Evolutionary conservation across 805 yeast species (phyloP), one percentile per base, ranked within the genome.

Genomic region (Scheffersomyces coipomensis): DNA sequence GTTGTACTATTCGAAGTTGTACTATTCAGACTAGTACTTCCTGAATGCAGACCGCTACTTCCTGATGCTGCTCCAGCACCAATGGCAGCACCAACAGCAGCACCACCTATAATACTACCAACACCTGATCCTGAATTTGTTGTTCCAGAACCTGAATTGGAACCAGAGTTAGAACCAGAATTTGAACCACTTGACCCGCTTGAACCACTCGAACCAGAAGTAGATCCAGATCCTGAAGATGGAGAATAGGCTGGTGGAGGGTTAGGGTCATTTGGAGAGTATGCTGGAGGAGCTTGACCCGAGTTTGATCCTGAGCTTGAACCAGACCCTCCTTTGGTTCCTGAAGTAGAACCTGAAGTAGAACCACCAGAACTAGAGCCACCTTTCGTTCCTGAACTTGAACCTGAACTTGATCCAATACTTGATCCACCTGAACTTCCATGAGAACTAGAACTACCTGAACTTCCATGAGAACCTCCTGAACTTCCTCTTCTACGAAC

Each of bases 231-330:
- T 5, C 8, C 12, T 15, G 12, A 16, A 21, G 25, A n/a, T 21
- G 35, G 35, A 10, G 25, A 15, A 33, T 33, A 19, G 7, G 29
- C 33, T 19, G 29, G 16, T 7, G 22, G 25, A 18, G 38, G 17
- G 18, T 19, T 19, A 15, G 38, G 25, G n/a, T 29, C 29, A 6
- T 19, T 11, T 19, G 6, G 38, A 30, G 32, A 30, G 31, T 37
- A 13, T 31, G 22, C 5, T 35, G 19, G 26, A 12, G 22, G 26
- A 23, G 29, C 13, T 21, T 16, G 17, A 13, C 27, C 22, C 8
- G 16, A 33, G n/a, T n/a, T 9, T 22, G 19, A 33, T 16, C 10
- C 15, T 24, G 17, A 15, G 10, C n/a, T 32, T 15, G 19, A 17
- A 8, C n/a, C 31, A 6, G 22, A 31, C 5, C 34, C 18, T 9